phyloP scores from a whole-genome alignment of 805 yeast species.

The Schizosaccharomyces cryophilus region DNA sequence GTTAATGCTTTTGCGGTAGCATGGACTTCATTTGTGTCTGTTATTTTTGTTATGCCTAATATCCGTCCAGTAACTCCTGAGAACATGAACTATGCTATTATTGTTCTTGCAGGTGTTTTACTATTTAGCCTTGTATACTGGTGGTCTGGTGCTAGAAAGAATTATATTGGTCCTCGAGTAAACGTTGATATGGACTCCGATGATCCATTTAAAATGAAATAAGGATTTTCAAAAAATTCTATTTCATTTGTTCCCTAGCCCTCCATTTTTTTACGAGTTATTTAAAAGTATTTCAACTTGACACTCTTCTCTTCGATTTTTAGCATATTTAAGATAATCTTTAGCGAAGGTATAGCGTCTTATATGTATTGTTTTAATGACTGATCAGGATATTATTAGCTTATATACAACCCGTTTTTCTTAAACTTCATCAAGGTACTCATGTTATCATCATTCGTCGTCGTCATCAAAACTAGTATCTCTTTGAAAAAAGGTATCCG shows the following conservation, averaged over 20 bases:
- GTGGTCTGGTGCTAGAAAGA: constrained; percentile 24
- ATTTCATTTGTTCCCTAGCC: neutral
- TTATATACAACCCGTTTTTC: too few species aligned
- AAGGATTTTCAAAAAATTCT: neutral
- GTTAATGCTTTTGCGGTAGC: constrained; percentile 57
- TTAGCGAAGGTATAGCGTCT: too few species aligned
- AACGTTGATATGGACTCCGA: neutral
- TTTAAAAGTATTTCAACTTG: too few species aligned
- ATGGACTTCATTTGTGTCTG: constrained; percentile 25
- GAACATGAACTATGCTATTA: constrained; percentile 32
- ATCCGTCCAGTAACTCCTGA: constrained; percentile 20
- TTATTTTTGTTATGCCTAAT: constrained; percentile 30
- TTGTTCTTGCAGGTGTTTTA: constrained; percentile 21
- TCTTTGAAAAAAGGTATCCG: neutral
- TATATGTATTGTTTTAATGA: too few species aligned
- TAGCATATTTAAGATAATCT: too few species aligned
- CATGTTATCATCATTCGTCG: neutral
- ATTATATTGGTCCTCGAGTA: constrained; percentile 22
- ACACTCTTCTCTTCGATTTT: too few species aligned
- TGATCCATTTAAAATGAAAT: neutral
- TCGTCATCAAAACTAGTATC: neutral
- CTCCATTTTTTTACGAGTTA: too few species aligned
- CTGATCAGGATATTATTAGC: too few species aligned
- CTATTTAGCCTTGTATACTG: constrained; percentile 22
- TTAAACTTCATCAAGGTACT: too few species aligned